Evolutionary conservation across 345 rosid species (phyloP).

Genomic region (Syzygium aqueum): DNA sequence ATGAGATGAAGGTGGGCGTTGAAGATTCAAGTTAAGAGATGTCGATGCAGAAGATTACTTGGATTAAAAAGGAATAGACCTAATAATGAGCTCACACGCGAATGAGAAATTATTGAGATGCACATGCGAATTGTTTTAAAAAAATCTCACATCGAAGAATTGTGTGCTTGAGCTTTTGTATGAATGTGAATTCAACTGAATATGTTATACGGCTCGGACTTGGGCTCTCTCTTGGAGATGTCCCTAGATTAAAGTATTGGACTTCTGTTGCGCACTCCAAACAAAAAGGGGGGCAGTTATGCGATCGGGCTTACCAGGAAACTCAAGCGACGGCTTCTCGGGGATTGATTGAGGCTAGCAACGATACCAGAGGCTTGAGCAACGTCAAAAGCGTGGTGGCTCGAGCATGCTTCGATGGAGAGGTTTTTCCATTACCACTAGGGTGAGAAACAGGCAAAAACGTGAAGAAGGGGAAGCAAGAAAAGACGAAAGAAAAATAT

Average conservation of each 20-base stretch:
- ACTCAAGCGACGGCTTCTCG: not conserved
- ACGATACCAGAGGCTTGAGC: not conserved
- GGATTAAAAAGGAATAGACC: not conserved
- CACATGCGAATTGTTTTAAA: not conserved
- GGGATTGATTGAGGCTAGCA: not conserved
- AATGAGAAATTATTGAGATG: not conserved
- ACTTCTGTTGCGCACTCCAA: fast-evolving
- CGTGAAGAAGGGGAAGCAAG: not conserved
- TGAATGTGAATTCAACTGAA: not conserved
- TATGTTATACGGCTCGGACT: not conserved
- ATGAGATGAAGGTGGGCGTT: too few relatives aligned
- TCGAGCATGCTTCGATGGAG: not conserved
- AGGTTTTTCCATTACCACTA: not conserved
- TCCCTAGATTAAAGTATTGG: fast-evolving
- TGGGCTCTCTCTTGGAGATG: fast-evolving
- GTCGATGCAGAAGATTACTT: not conserved
- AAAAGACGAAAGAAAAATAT: not conserved
- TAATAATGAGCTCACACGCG: not conserved
- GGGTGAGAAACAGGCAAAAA: not conserved
- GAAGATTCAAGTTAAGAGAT: too few relatives aligned
- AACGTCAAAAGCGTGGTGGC: not conserved
- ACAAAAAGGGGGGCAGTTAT: fast-evolving
- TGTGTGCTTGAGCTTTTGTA: not conserved
- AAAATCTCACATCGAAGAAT: not conserved
- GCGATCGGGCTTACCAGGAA: fast-evolving